Percentiles rank a stretch among this genome's conserved stretches.
Conservation (phyloP, 2,329 filamentous ascomycete genomes). For the Apiospora hydei region DNA sequence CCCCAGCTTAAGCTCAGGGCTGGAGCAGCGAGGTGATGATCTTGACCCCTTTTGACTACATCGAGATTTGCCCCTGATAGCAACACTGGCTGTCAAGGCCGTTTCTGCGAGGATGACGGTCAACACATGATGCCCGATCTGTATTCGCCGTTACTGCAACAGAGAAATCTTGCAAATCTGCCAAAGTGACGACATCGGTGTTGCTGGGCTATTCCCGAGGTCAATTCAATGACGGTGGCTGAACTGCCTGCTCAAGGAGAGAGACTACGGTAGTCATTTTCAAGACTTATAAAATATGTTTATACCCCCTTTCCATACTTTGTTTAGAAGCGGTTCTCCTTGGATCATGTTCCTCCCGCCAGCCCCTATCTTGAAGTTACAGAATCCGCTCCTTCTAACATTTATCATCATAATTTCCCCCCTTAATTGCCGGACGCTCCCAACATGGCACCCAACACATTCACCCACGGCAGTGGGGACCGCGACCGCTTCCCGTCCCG, state of each 20-base stretch:
- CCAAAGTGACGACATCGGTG: background rate
- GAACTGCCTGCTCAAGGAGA: no score
- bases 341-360: background rate
- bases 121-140: background rate
- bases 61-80: background rate
- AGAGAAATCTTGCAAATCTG: background rate
- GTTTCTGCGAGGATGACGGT: background rate
- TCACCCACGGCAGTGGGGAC: background rate
- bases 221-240: background rate
- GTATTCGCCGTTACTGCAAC: background rate
- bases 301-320: background rate
- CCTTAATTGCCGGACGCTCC: background rate
- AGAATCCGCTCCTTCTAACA: background rate
- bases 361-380: background rate
- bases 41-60: background rate
- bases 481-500: background rate
- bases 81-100: background rate
- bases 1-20: background rate
- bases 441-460: slow-evolving; percentile 10
- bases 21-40: background rate
- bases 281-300: background rate
- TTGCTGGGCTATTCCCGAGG: background rate
- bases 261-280: background rate
- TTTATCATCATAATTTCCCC: background rate
- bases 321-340: background rate